Conservation (phyloP, 2,329 filamentous ascomycete species). For the Pezicula neosporulosa region DNA sequence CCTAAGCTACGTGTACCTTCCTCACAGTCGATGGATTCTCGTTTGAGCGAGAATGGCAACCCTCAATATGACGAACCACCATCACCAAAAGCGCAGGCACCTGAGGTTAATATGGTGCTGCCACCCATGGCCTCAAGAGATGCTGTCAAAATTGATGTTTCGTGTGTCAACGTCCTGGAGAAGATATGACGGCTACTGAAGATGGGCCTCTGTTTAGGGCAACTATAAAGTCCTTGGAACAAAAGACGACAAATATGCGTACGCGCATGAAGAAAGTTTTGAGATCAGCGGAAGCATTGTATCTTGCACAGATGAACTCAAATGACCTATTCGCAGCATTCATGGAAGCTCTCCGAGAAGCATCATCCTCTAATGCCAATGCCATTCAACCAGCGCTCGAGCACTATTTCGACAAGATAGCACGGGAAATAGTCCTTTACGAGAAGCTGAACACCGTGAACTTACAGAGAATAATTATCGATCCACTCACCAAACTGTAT, state of each 20-base stretch:
- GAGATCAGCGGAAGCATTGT: conserved; percentile 87
- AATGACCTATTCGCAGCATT: conserved; percentile 84
- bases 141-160: conserved; percentile 79
- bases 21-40: conserved; percentile 79
- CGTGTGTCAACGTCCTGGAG: conserved; percentile 77
- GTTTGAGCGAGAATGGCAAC: conserved; percentile 68
- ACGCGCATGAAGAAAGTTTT: conserved; percentile 93
- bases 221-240: conserved; percentile 93
- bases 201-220: conserved; percentile 95
- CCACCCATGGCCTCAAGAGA: conserved; percentile 16
- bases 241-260: conserved; percentile 94
- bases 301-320: conserved; percentile 73
- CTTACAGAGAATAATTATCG: conserved; percentile 90
- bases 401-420: conserved; percentile 97
- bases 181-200: conserved; percentile 81
- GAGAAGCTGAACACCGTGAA: conserved; percentile 81
- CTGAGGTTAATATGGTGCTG: conserved; percentile 29
- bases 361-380: conserved; percentile 86
- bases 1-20: conserved; percentile 82
- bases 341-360: conserved; percentile 81
- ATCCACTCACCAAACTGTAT: conserved; percentile 88
- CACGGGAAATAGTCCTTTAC: conserved; percentile 82
- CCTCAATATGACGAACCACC: conserved; percentile 49
- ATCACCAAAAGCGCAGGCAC: conserved; percentile 44
- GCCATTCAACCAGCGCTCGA: conserved; percentile 96